phyloP scores from a whole-genome alignment of 164 flowering plant species.

The Warburgia ugandensis region DNA sequence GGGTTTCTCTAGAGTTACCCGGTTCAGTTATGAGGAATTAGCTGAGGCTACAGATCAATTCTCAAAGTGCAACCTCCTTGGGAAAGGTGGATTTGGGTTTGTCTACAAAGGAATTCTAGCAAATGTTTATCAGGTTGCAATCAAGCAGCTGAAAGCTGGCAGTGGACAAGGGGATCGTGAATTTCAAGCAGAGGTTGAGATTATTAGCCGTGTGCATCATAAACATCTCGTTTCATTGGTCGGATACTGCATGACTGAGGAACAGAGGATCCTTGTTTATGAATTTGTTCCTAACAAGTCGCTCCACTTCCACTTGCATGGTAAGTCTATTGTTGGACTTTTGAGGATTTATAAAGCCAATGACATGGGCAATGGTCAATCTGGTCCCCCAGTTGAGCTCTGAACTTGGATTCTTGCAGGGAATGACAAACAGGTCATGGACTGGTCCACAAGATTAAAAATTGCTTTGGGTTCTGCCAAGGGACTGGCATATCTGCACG shows the following conservation, averaged over 20 bases:
- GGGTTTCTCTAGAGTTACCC: no score
- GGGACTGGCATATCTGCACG: slow-evolving; percentile 14
- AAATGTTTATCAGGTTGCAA: slow-evolving; percentile 6
- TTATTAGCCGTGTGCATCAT: slow-evolving; percentile 15
- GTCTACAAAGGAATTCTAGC: slow-evolving; percentile 11
- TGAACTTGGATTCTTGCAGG: slow-evolving; percentile 12
- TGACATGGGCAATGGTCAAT: not conserved
- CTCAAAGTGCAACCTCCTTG: slow-evolving; percentile 46
- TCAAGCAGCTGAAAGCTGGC: slow-evolving; percentile 10
- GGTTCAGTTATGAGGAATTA: slow-evolving; percentile 78
- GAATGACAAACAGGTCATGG: slow-evolving; percentile 2
- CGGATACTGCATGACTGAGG: slow-evolving; percentile 6
- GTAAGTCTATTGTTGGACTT: not conserved
- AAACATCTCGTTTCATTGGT: slow-evolving; percentile 13
- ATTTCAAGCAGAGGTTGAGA: slow-evolving; percentile 16
- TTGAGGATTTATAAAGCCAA: not conserved
- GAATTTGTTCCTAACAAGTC: slow-evolving; percentile 13
- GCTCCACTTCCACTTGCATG: slow-evolving; percentile 10
- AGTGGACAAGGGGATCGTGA: slow-evolving; percentile 11
- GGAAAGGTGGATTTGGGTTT: slow-evolving; percentile 14
- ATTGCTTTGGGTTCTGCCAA: slow-evolving; percentile 14
- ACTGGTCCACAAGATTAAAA: slow-evolving; percentile 7
- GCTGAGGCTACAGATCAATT: slow-evolving; percentile 89
- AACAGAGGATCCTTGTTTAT: slow-evolving; percentile 9
- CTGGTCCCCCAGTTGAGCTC: not conserved